phyloP scores from a whole-genome alignment of 257 asterid species.

The Solanum bulbocastanum region DNA sequence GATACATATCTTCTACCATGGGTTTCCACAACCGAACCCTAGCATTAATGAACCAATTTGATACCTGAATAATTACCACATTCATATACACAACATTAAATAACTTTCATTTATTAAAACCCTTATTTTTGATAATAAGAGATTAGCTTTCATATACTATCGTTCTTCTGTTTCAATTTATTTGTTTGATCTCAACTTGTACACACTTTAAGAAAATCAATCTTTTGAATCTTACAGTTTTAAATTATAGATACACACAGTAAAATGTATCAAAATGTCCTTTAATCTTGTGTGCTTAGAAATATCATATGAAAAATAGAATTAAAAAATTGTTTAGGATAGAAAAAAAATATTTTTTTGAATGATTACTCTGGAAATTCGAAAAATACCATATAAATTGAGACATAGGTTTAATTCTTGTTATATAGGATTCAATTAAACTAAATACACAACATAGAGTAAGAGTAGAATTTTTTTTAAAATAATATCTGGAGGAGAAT shows the following conservation, averaged over 20 bases:
- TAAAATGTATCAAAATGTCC: too few relatives aligned
- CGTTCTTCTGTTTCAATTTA: neutral
- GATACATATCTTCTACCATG: conserved; percentile 99
- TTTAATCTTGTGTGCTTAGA: neutral
- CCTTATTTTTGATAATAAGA: neutral
- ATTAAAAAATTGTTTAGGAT: neutral
- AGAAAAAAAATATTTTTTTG: neutral
- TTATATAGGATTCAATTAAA: neutral
- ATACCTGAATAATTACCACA: conserved; percentile 47
- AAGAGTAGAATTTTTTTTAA: neutral
- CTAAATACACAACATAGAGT: neutral
- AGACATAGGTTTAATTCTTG: neutral
- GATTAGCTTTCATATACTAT: neutral
- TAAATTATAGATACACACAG: too few relatives aligned
- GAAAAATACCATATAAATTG: too few relatives aligned
- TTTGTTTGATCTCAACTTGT: neutral
- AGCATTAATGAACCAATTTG: conserved; percentile 99
- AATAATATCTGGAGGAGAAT: neutral
- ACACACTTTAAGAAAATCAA: neutral
- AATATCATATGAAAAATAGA: neutral
- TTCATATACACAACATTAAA: neutral
- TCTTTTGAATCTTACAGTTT: neutral
- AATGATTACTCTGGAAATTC: neutral
- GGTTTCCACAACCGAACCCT: conserved; percentile 99
- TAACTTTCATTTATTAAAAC: too few relatives aligned